Evolutionary conservation across 176 grass and related monocot species (phyloP).

Genomic region (Triticum aestivum): DNA sequence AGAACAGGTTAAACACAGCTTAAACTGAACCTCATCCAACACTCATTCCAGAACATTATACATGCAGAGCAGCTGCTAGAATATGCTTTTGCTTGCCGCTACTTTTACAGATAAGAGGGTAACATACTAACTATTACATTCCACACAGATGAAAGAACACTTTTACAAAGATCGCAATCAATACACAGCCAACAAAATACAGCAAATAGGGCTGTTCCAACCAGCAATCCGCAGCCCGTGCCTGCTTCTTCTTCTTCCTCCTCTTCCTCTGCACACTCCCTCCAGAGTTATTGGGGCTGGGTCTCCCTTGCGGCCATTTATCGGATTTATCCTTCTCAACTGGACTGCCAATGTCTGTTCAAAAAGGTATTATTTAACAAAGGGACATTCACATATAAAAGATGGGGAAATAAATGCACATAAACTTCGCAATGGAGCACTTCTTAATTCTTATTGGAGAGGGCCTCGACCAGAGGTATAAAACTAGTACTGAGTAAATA

Average conservation of each 20-base stretch:
- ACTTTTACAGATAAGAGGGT: neutral
- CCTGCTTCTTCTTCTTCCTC: no score
- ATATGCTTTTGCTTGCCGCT: no score
- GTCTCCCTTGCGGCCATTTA: no score
- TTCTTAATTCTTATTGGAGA: no score
- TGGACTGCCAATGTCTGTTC: neutral
- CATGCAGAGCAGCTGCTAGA: no score
- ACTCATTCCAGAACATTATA: no score
- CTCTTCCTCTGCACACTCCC: no score
- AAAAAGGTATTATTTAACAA: neutral
- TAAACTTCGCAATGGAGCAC: neutral
- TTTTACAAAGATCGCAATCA: neutral
- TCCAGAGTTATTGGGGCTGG: no score
- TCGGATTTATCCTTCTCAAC: neutral
- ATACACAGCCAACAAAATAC: neutral
- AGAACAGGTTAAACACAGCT: no score
- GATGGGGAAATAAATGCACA: neutral
- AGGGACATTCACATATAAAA: neutral
- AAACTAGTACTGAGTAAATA: no score
- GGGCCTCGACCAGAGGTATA: no score
- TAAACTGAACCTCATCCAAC: no score
- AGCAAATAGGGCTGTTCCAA: neutral
- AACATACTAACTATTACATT: neutral
- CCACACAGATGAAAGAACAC: neutral
- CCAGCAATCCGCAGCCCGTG: neutral